Evolutionary conservation across 2,329 filamentous ascomycete genomes (phyloP).

Genomic region (Alternaria brassicicola): DNA sequence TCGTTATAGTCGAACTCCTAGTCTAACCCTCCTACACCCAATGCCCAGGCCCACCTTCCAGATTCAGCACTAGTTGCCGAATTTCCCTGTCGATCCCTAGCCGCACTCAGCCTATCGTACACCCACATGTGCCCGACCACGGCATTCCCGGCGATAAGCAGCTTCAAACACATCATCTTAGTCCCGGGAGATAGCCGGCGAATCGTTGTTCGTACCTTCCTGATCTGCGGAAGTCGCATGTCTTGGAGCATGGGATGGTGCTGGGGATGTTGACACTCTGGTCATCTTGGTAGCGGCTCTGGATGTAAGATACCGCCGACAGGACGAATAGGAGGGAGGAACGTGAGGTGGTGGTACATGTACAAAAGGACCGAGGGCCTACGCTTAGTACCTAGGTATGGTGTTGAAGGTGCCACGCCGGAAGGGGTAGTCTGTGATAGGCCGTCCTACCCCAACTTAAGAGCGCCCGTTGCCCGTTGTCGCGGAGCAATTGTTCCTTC

Average conservation of each 20-base stretch:
- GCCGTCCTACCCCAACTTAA: neutral
- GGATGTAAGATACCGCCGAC: neutral
- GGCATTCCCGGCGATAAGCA: slow-evolving; percentile 24
- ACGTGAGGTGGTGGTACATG: slow-evolving; percentile 22
- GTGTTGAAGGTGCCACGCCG: neutral
- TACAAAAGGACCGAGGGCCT: slow-evolving; percentile 6
- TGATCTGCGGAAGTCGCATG: slow-evolving; percentile 20
- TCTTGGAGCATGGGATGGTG: neutral
- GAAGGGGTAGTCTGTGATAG: slow-evolving; percentile 11
- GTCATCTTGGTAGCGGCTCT: slow-evolving; percentile 3
- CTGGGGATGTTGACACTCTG: slow-evolving; percentile 11
- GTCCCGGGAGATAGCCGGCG: slow-evolving; percentile 4
- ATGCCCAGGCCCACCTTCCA: slow-evolving; percentile 21
- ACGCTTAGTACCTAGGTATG: neutral
- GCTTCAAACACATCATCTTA: slow-evolving; percentile 24
- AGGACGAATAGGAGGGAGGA: slow-evolving; percentile 14
- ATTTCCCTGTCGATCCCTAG: slow-evolving; percentile 25
- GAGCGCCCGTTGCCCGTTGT: neutral
- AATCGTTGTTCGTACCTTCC: slow-evolving; percentile 30
- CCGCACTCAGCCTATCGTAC: slow-evolving; percentile 28
- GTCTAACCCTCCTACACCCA: neutral
- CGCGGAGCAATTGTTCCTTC: slow-evolving; percentile 22
- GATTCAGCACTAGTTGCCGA: slow-evolving; percentile 22
- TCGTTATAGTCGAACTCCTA: slow-evolving; percentile 1
- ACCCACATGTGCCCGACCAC: slow-evolving; percentile 28